phyloP scores from a whole-genome alignment of 78 protist genomes.

The Dictyostelium capitatum region DNA sequence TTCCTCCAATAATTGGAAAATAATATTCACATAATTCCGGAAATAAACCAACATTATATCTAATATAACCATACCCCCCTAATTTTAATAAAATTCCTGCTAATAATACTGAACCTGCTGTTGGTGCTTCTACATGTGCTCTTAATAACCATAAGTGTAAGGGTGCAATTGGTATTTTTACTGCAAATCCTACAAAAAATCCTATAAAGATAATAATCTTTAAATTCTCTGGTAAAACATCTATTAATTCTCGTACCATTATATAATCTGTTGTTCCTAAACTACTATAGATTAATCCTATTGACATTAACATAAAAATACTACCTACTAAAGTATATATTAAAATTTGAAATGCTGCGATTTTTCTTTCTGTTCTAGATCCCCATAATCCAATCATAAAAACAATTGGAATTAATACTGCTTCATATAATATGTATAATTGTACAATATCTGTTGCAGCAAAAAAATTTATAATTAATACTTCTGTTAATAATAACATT shows the following conservation, averaged over 20 bases:
- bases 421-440: conserved; percentile 20
- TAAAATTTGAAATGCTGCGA: conserved; percentile 14
- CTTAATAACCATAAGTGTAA: conserved; percentile 21
- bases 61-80: conserved; percentile 5
- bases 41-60: conserved; percentile 26
- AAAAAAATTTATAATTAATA: conserved; percentile 20
- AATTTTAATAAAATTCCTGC: conserved; percentile 15
- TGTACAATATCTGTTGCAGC: conserved; percentile 21
- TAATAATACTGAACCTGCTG: conserved; percentile 16
- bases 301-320: conserved; percentile 18
- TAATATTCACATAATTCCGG: conserved; percentile 23
- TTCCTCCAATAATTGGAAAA: conserved; percentile 20
- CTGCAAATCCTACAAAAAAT: conserved; percentile 22
- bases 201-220: background rate
- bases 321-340: conserved; percentile 12
- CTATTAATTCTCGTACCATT: conserved; percentile 2
- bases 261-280: conserved; percentile 24
- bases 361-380: conserved; percentile 24
- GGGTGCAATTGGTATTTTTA: conserved; percentile 19
- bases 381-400: conserved; percentile 25
- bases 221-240: background rate
- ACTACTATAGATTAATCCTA: background rate
- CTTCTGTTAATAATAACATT: conserved; percentile 8
- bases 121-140: conserved; percentile 6
- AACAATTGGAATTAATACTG: conserved; percentile 30